A percentile compares a stretch with the other conserved stretches of the same genome.
phyloP scores from a whole-genome alignment of 495 filamentous ascomycete species.

The Aspergillus baeticus region DNA sequence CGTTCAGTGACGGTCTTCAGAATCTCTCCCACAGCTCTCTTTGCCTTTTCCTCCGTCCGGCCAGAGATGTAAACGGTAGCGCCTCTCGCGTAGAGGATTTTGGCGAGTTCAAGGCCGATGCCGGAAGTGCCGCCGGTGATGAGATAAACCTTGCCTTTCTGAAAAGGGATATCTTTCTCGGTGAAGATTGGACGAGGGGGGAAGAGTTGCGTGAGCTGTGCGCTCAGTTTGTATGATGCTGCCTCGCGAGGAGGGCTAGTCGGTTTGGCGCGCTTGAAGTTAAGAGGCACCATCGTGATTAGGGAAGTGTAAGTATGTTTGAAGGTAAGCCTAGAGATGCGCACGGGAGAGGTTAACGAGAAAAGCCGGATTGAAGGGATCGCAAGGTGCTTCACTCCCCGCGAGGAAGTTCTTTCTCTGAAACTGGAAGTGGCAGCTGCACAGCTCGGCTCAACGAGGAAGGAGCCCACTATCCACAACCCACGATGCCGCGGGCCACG shows the following conservation, averaged over 20 bases:
- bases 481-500: too few relatives aligned
- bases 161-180: slow-evolving; percentile 28
- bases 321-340: neutral
- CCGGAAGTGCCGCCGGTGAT: slow-evolving; percentile 41
- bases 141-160: slow-evolving; percentile 38
- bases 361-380: neutral
- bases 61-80: slow-evolving; percentile 46
- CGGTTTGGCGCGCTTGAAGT: neutral
- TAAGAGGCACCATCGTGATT: neutral
- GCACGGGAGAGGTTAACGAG: neutral
- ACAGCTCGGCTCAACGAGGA: neutral
- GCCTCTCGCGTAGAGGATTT: slow-evolving; percentile 38
- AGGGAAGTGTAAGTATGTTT: slow-evolving; percentile 7
- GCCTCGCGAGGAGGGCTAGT: neutral
- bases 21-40: slow-evolving; percentile 35
- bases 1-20: slow-evolving; percentile 7
- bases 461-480: too few relatives aligned
- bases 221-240: slow-evolving; percentile 6
- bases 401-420: too few relatives aligned
- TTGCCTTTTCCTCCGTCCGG: slow-evolving; percentile 37
- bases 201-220: slow-evolving; percentile 28
- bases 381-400: neutral
- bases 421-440: neutral
- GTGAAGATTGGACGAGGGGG: slow-evolving; percentile 31
- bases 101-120: slow-evolving; percentile 42